Percentiles rank a stretch among this genome's conserved stretches.
Evolutionary conservation across 2,329 filamentous ascomycete species (phyloP).

Genomic region (Raffaelea deltoideospora): DNA sequence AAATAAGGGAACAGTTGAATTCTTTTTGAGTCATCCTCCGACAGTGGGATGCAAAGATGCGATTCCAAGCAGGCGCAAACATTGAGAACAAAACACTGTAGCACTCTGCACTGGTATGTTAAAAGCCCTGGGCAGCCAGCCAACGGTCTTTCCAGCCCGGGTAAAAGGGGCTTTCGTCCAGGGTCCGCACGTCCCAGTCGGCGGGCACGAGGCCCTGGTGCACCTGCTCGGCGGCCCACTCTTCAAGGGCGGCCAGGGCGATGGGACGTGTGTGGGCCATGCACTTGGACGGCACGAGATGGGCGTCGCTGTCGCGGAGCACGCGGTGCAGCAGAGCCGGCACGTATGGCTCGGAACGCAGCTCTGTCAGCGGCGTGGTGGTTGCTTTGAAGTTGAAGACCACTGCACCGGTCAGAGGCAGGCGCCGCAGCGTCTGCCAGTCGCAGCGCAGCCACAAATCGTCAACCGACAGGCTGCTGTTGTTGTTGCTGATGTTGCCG

Average conservation of each 20-base stretch:
- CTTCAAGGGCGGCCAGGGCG: slow-evolving; percentile 1
- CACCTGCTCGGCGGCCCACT: slow-evolving; percentile 1
- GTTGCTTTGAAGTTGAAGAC: slow-evolving; percentile 83
- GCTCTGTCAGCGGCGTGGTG: slow-evolving; percentile 58
- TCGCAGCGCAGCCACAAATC: slow-evolving; percentile 62
- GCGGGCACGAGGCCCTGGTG: neutral
- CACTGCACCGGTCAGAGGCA: slow-evolving; percentile 60
- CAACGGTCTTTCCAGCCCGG: neutral
- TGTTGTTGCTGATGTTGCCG: neutral
- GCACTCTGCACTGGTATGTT: no score
- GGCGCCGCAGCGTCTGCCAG: slow-evolving; percentile 71
- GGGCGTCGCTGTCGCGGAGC: slow-evolving; percentile 40
- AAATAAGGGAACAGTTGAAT: no score
- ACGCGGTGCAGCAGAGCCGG: slow-evolving; percentile 55
- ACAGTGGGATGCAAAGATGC: no score
- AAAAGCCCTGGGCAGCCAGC: neutral
- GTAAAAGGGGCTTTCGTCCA: slow-evolving; percentile 2
- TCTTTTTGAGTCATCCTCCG: no score
- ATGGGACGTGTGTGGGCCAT: slow-evolving; percentile 3
- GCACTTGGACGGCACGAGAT: slow-evolving; percentile 6
- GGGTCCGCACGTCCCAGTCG: slow-evolving; percentile 1
- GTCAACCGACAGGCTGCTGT: slow-evolving; percentile 25
- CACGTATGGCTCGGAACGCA: slow-evolving; percentile 57
- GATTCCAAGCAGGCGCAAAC: no score
- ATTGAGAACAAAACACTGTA: no score